A percentile compares a stretch with the other conserved stretches of the same genome.
phyloP scores from a whole-genome alignment of 2,329 filamentous ascomycete genomes.

The Pyricularia sp. region DNA sequence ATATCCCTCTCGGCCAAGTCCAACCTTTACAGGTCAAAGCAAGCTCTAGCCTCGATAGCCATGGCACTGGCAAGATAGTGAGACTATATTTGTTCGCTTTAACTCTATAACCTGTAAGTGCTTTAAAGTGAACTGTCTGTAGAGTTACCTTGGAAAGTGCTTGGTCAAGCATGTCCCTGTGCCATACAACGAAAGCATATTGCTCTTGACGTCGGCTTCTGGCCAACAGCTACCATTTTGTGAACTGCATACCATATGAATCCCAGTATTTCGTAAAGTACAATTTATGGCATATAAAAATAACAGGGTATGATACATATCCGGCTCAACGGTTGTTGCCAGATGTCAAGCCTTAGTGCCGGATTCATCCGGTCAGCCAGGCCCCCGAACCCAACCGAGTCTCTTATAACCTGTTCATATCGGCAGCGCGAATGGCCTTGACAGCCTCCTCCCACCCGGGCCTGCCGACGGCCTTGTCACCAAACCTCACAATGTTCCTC shows the following conservation, averaged over 20 bases:
- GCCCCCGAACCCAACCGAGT: background rate
- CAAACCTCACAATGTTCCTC: slow-evolving; percentile 71
- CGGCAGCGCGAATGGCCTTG: slow-evolving; percentile 38
- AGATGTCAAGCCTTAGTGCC: background rate
- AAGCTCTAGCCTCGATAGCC: background rate
- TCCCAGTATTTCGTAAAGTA: background rate
- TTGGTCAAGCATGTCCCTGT: background rate
- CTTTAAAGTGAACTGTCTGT: background rate
- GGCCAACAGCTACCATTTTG: background rate
- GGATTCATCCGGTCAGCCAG: background rate
- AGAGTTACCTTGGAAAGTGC: background rate
- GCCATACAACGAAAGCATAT: background rate
- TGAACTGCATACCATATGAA: background rate
- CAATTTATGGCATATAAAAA: background rate
- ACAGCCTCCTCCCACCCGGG: slow-evolving; percentile 44
- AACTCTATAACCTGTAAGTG: background rate
- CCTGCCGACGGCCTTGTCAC: slow-evolving; percentile 45
- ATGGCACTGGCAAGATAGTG: background rate
- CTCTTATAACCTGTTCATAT: slow-evolving; percentile 37
- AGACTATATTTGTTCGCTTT: background rate
- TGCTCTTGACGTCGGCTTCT: background rate
- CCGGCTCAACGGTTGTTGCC: background rate
- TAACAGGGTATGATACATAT: background rate
- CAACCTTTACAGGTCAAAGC: background rate
- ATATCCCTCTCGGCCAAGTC: background rate